Percentiles rank a stretch among this genome's conserved stretches.
Evolutionary conservation across 2,329 filamentous ascomycete genomes (phyloP).

Genomic region (Penicillium sp.): DNA sequence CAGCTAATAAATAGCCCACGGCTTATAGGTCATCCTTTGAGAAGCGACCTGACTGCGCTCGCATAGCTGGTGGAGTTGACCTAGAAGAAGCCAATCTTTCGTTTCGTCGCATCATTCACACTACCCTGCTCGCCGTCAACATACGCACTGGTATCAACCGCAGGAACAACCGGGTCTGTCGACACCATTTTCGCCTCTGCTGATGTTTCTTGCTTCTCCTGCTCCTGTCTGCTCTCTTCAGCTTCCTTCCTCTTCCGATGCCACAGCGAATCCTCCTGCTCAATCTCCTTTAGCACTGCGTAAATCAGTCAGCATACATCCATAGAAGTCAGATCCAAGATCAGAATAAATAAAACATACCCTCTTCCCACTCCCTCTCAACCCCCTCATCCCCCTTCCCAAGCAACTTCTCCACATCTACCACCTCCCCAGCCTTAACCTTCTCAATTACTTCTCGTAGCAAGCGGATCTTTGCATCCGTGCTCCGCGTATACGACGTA

Average conservation of each 20-base stretch:
- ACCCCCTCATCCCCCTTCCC: constrained; percentile 76
- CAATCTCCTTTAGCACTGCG: constrained; percentile 46
- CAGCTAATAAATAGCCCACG: too few species aligned
- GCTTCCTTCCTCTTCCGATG: constrained; percentile 31
- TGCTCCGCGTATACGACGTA: constrained; percentile 71
- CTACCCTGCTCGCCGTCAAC: constrained; percentile 16
- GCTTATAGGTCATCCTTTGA: too few species aligned
- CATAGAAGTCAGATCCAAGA: background rate
- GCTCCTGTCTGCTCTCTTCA: constrained; percentile 46
- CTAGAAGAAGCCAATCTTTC: constrained; percentile 40
- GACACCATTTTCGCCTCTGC: background rate
- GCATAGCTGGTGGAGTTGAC: background rate
- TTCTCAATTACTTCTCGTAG: constrained; percentile 67
- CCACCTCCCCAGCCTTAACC: constrained; percentile 58
- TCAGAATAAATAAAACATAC: constrained; percentile 51
- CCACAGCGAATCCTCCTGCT: constrained; percentile 46
- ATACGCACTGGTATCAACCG: constrained; percentile 19
- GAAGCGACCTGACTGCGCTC: too few species aligned
- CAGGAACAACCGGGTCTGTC: constrained; percentile 3
- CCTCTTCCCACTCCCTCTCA: constrained; percentile 88
- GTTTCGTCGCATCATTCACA: constrained; percentile 25
- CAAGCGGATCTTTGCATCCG: constrained; percentile 77
- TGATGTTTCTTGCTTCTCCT: constrained; percentile 40
- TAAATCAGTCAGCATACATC: constrained; percentile 11
- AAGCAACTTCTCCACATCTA: constrained; percentile 82